Evolutionary conservation across 345 rosid genomes (phyloP).

Genomic region (Stellera chamaejasme): DNA sequence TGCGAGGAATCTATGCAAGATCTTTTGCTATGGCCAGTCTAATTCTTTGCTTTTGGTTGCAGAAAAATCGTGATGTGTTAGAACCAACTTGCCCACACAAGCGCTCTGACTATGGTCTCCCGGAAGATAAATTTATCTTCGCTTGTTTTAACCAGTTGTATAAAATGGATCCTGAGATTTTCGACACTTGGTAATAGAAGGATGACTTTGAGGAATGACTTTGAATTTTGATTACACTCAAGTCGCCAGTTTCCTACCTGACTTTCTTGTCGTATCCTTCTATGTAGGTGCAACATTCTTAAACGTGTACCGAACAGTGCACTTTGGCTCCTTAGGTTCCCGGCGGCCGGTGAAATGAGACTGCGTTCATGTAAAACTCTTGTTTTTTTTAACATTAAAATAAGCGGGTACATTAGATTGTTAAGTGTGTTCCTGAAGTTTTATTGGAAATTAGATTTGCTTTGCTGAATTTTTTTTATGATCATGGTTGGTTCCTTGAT

Average conservation of each 20-base stretch:
- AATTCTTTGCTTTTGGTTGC: conserved; percentile 17
- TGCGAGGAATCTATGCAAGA: not conserved
- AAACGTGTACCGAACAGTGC: conserved; percentile 94
- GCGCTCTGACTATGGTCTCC: conserved; percentile 86
- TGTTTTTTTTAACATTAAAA: not conserved
- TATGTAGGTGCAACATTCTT: conserved; percentile 88
- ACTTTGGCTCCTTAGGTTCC: conserved; percentile 97
- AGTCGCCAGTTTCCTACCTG: not conserved
- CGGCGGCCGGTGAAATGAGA: conserved; percentile 98
- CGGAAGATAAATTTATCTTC: conserved; percentile 93
- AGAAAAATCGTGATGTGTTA: conserved; percentile 92
- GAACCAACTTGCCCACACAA: conserved; percentile 68
- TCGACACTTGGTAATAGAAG: conserved; percentile 67
- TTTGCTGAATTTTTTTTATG: not conserved
- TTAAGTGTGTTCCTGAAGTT: too few relatives aligned
- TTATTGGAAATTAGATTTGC: not conserved
- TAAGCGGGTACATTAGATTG: not conserved
- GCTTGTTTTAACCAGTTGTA: conserved; percentile 98
- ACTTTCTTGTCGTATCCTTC: conserved; percentile 2
- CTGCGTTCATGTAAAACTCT: conserved; percentile 62
- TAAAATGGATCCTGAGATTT: conserved; percentile 99
- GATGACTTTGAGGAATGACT: not conserved
- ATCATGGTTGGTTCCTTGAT: conserved; percentile 6
- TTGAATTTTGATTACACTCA: not conserved
- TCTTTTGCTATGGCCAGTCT: not conserved